Conservation (phyloP, 129 eudicot genomes). For the Daucus carota region DH1_v3.0 NC_030389.2:32238001-32238500, state of each 20-base stretch:
- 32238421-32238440: conserved; percentile 81
- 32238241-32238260: conserved; percentile 68
- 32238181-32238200: conserved; percentile 69
- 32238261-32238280: conserved; percentile 79
- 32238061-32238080: conserved; percentile 67
- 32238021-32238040: conserved; percentile 73
- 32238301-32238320: conserved; percentile 83
- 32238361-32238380: conserved; percentile 78
- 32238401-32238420: conserved; percentile 72
- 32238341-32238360: conserved; percentile 81
- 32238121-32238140: neutral
- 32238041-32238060: conserved; percentile 67
- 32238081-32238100: conserved; percentile 39
- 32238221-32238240: conserved; percentile 63
- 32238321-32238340: conserved; percentile 54
- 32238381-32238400: conserved; percentile 89
- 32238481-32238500: neutral
- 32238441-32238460: conserved; percentile 4
- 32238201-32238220: conserved; percentile 59
- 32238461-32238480: neutral
- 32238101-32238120: neutral
- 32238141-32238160: neutral
- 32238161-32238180: conserved; percentile 35
- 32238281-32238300: conserved; percentile 71
- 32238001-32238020: conserved; percentile 62